A percentile compares a stretch with the other conserved stretches of the same genome.
Conservation (phyloP, 2,329 filamentous ascomycete genomes). For the Sclerotinia nivalis region DNA sequence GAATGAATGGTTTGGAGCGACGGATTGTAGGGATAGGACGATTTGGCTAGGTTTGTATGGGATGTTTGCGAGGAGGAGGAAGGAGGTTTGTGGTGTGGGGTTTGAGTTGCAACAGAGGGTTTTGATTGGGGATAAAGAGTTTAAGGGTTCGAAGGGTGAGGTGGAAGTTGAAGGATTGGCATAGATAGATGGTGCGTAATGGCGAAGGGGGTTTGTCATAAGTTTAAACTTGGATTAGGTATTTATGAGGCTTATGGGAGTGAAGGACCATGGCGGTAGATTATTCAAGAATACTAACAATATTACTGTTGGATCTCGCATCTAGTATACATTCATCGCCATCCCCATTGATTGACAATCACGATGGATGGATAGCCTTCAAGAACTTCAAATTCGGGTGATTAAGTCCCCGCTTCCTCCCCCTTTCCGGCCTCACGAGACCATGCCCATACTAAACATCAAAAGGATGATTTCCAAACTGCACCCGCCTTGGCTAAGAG, state of each 20-base stretch:
- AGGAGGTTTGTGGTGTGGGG: slow-evolving; percentile 34
- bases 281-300: neutral
- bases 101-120: slow-evolving; percentile 33
- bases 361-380: neutral
- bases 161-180: neutral
- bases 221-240: neutral
- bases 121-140: slow-evolving; percentile 4
- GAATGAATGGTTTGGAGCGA: slow-evolving; percentile 38
- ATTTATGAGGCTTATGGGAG: neutral
- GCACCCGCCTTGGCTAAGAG: too few relatives aligned
- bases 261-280: neutral
- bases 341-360: neutral
- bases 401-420: neutral
- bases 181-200: neutral
- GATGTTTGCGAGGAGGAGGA: slow-evolving; percentile 34
- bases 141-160: neutral
- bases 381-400: neutral
- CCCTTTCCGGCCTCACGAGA: too few relatives aligned
- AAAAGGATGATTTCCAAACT: too few relatives aligned
- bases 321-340: neutral
- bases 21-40: slow-evolving; percentile 36
- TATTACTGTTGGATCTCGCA: neutral
- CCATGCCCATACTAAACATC: too few relatives aligned
- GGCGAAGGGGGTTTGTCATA: neutral
- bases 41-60: slow-evolving; percentile 37